Percentiles rank a stretch among this genome's conserved stretches.
Conservation (phyloP, 495 filamentous ascomycete genomes). For the Delitschia confertaspora region DNA sequence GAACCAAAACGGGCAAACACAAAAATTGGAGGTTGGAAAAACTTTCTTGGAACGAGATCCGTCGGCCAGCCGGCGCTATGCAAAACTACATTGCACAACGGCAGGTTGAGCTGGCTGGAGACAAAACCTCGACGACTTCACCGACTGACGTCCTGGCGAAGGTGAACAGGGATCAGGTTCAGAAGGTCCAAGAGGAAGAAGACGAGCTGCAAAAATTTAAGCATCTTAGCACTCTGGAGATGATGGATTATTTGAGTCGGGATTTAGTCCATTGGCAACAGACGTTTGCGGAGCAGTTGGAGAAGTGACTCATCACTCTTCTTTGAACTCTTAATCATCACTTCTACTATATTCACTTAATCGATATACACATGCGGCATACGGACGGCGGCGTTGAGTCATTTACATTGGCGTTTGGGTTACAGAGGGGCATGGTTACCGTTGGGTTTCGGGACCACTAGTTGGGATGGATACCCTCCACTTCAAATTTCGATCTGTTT, state of each 20-base stretch:
- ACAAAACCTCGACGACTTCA: constrained; percentile 30
- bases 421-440: background rate
- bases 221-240: constrained; percentile 32
- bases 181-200: constrained; percentile 5
- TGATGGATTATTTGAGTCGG: constrained; percentile 38
- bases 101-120: constrained; percentile 77
- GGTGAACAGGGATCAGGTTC: constrained; percentile 33
- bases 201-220: constrained; percentile 27
- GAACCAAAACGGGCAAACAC: constrained; percentile 32
- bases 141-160: constrained; percentile 4
- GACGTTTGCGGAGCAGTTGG: constrained; percentile 16
- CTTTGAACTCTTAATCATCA: background rate
- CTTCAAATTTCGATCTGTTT: no score
- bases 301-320: constrained; percentile 10
- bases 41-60: constrained; percentile 87
- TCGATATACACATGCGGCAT: no score
- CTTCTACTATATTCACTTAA: no score
- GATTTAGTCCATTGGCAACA: constrained; percentile 35
- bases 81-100: constrained; percentile 84
- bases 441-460: background rate
- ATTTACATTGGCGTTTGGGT: background rate
- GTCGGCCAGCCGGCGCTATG: constrained; percentile 70
- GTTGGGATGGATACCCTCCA: constrained; percentile 18
- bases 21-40: constrained; percentile 49
- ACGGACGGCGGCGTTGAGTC: no score